These are phyloP conservation scores for Ormosia emarginata DNA, from an alignment of 306 rosid genomes.

Conservation along the genomic window DNA sequence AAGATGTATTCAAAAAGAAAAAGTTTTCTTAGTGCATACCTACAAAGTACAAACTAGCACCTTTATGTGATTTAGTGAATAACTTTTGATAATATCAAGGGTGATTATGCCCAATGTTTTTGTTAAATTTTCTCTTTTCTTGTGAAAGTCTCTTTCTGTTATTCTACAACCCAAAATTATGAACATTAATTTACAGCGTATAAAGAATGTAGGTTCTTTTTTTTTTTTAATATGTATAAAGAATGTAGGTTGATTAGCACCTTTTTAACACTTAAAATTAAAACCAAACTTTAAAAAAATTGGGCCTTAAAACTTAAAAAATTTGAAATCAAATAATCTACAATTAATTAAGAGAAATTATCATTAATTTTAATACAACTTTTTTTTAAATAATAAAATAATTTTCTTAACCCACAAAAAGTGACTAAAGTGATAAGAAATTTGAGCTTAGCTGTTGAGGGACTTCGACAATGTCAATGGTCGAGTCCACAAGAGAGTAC, in stretches of 20 bases:
- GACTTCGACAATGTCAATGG: no score
- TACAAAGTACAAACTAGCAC: background rate
- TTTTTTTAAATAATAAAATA: no score
- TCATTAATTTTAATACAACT: no score
- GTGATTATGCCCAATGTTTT: background rate
- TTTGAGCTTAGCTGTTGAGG: no score
- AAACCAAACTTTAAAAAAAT: background rate
- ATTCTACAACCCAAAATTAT: background rate
- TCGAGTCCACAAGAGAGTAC: no score
- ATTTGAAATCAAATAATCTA: background rate
- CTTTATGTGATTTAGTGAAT: conserved; percentile 9
- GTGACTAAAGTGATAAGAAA: no score
- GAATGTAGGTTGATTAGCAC: no score
- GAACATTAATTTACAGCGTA: background rate
- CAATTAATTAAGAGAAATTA: background rate
- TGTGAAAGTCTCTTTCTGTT: background rate
- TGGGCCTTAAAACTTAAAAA: background rate
- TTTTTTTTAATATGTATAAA: no score
- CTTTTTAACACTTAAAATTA: no score
- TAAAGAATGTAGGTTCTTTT: no score
- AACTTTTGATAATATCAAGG: conserved; percentile 15
- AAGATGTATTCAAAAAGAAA: conserved; percentile 3
- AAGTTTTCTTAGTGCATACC: background rate
- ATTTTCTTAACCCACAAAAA: no score
- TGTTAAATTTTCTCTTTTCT: background rate